These are phyloP conservation scores for Plasmodium gallinaceum DNA, from an alignment of 169 alveolate species.

Conservation along the genomic window DNA sequence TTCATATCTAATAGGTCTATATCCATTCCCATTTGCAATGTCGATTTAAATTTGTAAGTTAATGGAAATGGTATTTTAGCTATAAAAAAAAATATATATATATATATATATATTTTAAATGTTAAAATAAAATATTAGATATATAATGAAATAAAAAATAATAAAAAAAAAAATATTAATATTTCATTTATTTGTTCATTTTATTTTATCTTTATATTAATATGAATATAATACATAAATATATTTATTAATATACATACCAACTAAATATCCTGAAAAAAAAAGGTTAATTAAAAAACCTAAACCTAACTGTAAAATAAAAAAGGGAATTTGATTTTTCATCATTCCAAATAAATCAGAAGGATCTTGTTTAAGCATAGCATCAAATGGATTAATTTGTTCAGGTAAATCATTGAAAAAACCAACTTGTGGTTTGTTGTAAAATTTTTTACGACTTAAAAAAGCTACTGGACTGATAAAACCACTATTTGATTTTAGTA, in stretches of 20 bases:
- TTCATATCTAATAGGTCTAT: conserved; percentile 78
- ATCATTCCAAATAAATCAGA: conserved; percentile 82
- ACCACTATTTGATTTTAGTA: conserved; percentile 28
- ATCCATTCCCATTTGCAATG: conserved; percentile 88
- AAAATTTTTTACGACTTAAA: conserved; percentile 45
- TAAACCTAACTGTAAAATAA: conserved; percentile 86
- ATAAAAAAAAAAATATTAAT: not conserved
- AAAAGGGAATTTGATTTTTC: conserved; percentile 86
- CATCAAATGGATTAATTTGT: conserved; percentile 47
- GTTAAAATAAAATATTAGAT: too few species aligned
- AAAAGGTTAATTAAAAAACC: conserved; percentile 84
- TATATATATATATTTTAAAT: not conserved
- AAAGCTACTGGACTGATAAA: conserved; percentile 48
- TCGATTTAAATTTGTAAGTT: conserved; percentile 85
- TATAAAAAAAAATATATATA: conserved; percentile 19
- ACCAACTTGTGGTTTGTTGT: conserved; percentile 59
- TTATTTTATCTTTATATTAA: not conserved
- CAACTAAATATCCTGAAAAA: conserved; percentile 87
- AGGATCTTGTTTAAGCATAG: conserved; percentile 79
- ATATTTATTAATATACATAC: conserved; percentile 31
- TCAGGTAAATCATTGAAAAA: conserved; percentile 49
- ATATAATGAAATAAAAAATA: not conserved
- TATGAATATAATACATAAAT: not conserved
- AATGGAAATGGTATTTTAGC: conserved; percentile 88
- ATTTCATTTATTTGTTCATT: not conserved